Base-by-base conservation (phyloP, 352 stramenopile species). In the Globisporangium canariense region DNA sequence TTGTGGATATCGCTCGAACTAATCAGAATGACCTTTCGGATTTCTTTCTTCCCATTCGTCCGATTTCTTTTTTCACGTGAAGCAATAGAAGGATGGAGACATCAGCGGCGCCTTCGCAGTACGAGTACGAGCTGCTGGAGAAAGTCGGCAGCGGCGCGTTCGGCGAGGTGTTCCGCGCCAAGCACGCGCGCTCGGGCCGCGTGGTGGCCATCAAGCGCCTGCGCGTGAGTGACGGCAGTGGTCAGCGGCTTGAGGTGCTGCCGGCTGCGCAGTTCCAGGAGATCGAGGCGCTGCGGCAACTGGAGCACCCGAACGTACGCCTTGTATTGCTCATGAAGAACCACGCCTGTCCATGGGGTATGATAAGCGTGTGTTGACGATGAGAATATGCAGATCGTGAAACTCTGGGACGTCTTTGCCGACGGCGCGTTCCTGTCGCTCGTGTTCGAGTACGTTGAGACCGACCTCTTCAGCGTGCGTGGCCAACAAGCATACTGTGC, bases 371-470 rank as follows among this genome's bases (percentile, higher is more conserved):
- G 16, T 54, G 46, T 28, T 16, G 9, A 2, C 14, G 10, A 55
- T 6, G 1, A 6, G 20, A 13, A 16, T 57, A 3, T 18, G 14
- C 49, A 91, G 81, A 78, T 92, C 43, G 76, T 94, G 10, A 78
- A 86, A 69, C 65, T 92, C 47, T 51, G 80, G 50, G 82, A 92
- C 51, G 74, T 88, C 5, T 66, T 85, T 30, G 66, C 78, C 0
- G 83, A 91, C 54, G 83, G 80, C 46, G 69, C 69, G 34, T 70
- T 75, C 65, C 76, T 94, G 30, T 75, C 74, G 46, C 68, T 94
- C 32, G 82, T 92, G 52, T 73, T 94, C 57, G 85, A 94, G 74
- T 84, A 83, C 63, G 76, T 94, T 60, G 73, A 81, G 58, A 75
- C 66, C 0, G 81, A 91, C 60, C 71, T 94, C 16, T 75, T 86